Evolutionary conservation across 1,139 yeast species (phyloP).

Genomic region (Saccharomycopsis hybrid): DNA sequence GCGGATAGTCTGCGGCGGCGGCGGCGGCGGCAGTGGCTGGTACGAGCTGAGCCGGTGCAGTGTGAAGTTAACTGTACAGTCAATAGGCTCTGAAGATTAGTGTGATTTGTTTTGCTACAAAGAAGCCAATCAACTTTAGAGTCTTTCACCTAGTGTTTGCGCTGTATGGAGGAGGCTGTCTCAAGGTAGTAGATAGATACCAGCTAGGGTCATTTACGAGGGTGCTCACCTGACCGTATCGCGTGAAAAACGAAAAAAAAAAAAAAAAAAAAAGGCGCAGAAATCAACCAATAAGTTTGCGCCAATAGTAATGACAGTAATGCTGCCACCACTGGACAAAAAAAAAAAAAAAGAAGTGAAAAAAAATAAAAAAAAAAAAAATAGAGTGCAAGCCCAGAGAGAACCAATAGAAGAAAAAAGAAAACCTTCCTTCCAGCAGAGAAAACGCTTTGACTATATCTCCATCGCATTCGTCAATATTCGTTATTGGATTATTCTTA

Average conservation of each 20-base stretch:
- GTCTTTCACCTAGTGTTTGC: too few relatives aligned
- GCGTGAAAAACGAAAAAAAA: neutral
- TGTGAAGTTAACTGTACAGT: too few relatives aligned
- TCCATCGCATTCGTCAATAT: neutral
- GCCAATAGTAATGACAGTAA: constrained; percentile 26
- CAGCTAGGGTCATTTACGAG: too few relatives aligned
- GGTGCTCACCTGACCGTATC: too few relatives aligned
- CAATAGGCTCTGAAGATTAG: too few relatives aligned
- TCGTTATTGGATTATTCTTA: neutral
- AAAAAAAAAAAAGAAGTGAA: neutral
- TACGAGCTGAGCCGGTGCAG: too few relatives aligned
- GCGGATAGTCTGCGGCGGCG: too few relatives aligned
- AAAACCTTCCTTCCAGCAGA: neutral
- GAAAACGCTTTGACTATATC: neutral
- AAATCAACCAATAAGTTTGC: constrained; percentile 7
- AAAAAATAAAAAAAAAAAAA: neutral
- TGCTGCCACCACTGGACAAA: constrained; percentile 12
- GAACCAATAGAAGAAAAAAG: neutral
- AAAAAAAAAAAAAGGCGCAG: neutral
- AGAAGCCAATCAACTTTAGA: too few relatives aligned
- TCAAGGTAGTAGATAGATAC: too few relatives aligned
- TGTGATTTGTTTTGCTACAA: too few relatives aligned
- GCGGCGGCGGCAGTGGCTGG: too few relatives aligned
- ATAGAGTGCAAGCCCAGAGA: neutral
- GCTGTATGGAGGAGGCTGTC: too few relatives aligned